phyloP scores from a whole-genome alignment of 2,329 filamentous ascomycete genomes.

The Grosmannia serpens region DNA sequence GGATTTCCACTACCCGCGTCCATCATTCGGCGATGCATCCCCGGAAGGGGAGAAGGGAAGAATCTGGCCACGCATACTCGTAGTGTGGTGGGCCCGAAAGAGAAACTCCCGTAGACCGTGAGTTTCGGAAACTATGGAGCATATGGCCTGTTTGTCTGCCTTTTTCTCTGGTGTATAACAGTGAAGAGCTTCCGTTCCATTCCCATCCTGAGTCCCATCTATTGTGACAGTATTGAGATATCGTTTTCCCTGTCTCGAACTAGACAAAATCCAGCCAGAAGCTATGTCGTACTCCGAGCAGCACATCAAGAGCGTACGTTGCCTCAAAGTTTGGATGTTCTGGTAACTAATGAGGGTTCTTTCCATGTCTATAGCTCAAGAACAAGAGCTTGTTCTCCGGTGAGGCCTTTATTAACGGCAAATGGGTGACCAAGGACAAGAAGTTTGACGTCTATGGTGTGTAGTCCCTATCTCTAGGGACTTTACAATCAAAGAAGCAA shows the following conservation, averaged over 20 bases:
- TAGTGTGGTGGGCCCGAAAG: not conserved
- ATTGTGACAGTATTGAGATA: not conserved
- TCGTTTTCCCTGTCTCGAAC: not conserved
- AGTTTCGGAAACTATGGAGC: not conserved
- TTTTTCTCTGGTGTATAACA: not conserved
- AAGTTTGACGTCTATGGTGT: slow-evolving; percentile 7
- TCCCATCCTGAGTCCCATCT: not conserved
- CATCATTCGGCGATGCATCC: not conserved
- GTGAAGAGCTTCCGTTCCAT: not conserved
- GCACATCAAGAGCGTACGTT: not conserved
- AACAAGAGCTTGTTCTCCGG: slow-evolving; percentile 4
- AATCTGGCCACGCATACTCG: not conserved
- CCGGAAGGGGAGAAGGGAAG: not conserved
- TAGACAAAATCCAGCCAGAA: not conserved
- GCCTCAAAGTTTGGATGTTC: no score
- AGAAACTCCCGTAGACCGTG: not conserved
- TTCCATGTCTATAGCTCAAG: slow-evolving; percentile 1
- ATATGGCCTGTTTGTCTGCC: not conserved
- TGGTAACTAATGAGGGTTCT: no score
- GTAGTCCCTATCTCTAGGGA: not conserved
- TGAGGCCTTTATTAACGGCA: slow-evolving; percentile 7
- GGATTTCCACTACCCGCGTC: no score
- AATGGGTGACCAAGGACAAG: slow-evolving; percentile 6
- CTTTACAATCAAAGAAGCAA: not conserved
- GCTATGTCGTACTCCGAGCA: not conserved